Evolutionary conservation across 225 moss, liverwort and hornwort genomes (phyloP).

Genomic region (Physcomitrium patens): DNA sequence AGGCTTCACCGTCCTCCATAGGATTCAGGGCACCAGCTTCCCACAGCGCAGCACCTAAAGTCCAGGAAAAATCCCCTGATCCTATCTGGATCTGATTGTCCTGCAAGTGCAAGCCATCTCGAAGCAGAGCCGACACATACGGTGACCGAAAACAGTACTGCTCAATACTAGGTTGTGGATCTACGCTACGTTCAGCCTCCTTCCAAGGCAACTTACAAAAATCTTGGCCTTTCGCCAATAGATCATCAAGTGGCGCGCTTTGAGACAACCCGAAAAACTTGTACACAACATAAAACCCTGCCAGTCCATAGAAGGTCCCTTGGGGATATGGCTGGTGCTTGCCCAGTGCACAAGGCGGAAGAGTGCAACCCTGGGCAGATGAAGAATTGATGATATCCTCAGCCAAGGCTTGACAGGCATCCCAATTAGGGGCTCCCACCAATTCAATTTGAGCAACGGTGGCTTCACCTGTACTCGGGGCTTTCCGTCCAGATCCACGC

Average conservation of each 20-base stretch:
- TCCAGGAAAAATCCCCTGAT: conserved; percentile 97
- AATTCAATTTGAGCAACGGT: conserved; percentile 62
- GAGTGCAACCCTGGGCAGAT: conserved; percentile 43
- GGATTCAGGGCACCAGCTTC: conserved; percentile 92
- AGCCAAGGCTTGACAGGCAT: conserved; percentile 66
- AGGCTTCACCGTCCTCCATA: conserved; percentile 37
- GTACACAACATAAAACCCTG: conserved; percentile 95
- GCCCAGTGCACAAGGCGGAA: conserved; percentile 82
- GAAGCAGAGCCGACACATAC: conserved; percentile 81
- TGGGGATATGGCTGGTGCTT: conserved; percentile 83
- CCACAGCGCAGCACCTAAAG: conserved; percentile 91
- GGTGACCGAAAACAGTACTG: conserved; percentile 97
- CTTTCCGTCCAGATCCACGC: conserved; percentile 45
- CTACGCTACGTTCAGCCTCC: conserved; percentile 71
- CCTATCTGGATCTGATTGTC: conserved; percentile 86
- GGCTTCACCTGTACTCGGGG: conserved; percentile 36
- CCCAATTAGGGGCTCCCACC: conserved; percentile 83
- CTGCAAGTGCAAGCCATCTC: conserved; percentile 76
- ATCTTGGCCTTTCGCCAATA: conserved; percentile 71
- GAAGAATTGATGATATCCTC: conserved; percentile 66
- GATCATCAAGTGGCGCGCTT: conserved; percentile 68
- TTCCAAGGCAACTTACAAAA: conserved; percentile 86
- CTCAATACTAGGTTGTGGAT: conserved; percentile 88
- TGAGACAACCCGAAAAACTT: conserved; percentile 88
- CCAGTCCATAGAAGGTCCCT: conserved; percentile 83